Evolutionary conservation across 2,329 filamentous ascomycete species (phyloP).

Genomic region (Penicillium sp.): DNA sequence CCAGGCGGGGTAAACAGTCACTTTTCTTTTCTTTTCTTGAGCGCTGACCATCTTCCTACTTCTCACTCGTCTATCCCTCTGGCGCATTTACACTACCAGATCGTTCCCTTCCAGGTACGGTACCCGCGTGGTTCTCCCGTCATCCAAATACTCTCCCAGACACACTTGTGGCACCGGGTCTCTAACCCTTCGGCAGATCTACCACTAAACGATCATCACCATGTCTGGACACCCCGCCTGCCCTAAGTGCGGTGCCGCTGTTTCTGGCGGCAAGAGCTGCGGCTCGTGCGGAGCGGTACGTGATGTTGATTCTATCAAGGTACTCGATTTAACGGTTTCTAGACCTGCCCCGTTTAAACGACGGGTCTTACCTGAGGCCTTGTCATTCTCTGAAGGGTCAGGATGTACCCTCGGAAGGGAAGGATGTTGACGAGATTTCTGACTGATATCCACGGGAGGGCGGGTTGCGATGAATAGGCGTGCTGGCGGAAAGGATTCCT

Average conservation of each 20-base stretch:
- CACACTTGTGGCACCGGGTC: not conserved
- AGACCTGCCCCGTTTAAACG: constrained; percentile 23
- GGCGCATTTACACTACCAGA: not conserved
- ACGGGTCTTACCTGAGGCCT: not conserved
- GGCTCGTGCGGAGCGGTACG: constrained; percentile 24
- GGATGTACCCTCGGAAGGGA: not conserved
- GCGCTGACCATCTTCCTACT: constrained; percentile 12
- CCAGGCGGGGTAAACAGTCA: constrained; percentile 16
- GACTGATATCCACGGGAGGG: not conserved
- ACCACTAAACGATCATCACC: constrained; percentile 6
- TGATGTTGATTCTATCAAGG: constrained; percentile 10
- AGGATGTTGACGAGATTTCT: not conserved
- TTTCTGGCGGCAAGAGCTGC: constrained; percentile 20
- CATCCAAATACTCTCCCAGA: not conserved
- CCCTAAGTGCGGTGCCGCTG: constrained; percentile 22
- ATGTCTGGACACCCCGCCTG: constrained; percentile 24
- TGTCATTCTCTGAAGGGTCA: not conserved
- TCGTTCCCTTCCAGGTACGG: not conserved
- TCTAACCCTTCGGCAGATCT: not conserved
- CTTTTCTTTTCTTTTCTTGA: constrained; percentile 10
- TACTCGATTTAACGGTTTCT: constrained; percentile 5
- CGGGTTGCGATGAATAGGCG: not conserved
- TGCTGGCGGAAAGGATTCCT: not conserved
- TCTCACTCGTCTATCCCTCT: constrained; percentile 6
- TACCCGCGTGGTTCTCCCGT: not conserved